Percentiles rank a stretch among this genome's conserved stretches.
Evolutionary conservation across 305 asterid genomes (phyloP).

Genomic region (Fraxinus ornus): DNA sequence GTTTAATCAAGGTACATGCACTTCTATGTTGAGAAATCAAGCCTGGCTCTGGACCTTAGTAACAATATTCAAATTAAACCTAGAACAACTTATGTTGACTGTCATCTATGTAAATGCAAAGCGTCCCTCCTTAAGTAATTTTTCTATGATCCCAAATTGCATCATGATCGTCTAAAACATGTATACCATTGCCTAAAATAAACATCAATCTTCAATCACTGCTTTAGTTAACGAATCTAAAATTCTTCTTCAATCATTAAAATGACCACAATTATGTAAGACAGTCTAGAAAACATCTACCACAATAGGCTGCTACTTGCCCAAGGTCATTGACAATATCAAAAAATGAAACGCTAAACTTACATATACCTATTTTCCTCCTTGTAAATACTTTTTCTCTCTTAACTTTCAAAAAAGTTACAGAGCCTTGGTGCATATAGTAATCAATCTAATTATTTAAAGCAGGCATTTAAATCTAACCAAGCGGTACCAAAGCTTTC

Average conservation of each 20-base stretch:
- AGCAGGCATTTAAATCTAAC: neutral
- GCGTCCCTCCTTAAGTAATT: neutral
- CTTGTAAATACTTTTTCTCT: neutral
- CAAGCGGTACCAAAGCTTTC: neutral
- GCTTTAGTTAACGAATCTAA: neutral
- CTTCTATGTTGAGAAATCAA: neutral
- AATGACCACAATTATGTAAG: neutral
- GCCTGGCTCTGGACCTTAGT: neutral
- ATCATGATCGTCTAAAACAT: neutral
- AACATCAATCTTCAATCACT: neutral
- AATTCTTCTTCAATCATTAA: neutral
- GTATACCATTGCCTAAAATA: neutral
- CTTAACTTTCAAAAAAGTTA: neutral
- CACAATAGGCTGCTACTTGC: neutral
- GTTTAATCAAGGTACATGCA: neutral
- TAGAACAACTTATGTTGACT: neutral
- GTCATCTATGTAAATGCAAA: neutral
- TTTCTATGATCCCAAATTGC: neutral
- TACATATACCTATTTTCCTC: neutral
- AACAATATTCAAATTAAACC: neutral
- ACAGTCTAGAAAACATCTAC: neutral
- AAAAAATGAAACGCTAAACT: neutral
- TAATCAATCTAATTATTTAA: neutral
- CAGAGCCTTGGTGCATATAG: neutral
- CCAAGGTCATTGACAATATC: neutral